A percentile compares a stretch with the other conserved stretches of the same genome.
These are phyloP conservation scores for Phoenix roebelenii DNA, from an alignment of 176 grass and related monocot species.

Conservation along the genomic window DNA sequence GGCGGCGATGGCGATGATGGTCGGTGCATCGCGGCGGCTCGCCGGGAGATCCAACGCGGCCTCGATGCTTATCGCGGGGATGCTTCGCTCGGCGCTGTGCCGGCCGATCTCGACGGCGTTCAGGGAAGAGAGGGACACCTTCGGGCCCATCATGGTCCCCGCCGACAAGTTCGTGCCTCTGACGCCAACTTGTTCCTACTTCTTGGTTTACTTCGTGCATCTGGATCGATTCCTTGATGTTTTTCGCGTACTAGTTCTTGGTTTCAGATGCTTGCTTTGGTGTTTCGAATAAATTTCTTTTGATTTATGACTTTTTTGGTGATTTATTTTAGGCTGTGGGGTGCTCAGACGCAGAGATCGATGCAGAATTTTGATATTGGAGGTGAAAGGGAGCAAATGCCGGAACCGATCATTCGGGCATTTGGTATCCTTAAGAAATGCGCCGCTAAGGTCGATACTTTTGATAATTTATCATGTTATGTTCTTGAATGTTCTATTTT, in stretches of 20 bases:
- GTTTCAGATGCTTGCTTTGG: slow-evolving; percentile 14
- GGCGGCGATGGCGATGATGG: slow-evolving; percentile 45
- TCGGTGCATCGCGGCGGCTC: slow-evolving; percentile 35
- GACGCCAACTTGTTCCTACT: not conserved
- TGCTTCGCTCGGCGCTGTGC: slow-evolving; percentile 39
- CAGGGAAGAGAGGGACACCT: slow-evolving; percentile 45
- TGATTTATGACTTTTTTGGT: not conserved
- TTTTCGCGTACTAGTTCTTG: not conserved
- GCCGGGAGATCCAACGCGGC: slow-evolving; percentile 8
- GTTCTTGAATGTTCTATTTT: no score
- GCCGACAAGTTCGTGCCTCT: slow-evolving; percentile 52
- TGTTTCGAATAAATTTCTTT: no score
- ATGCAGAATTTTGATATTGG: slow-evolving; percentile 95
- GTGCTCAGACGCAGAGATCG: slow-evolving; percentile 96
- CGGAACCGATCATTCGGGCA: slow-evolving; percentile 81
- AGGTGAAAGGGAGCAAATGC: slow-evolving; percentile 75
- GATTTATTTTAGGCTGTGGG: slow-evolving; percentile 62
- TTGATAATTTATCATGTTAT: no score
- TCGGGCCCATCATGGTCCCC: slow-evolving; percentile 74
- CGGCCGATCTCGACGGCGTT: slow-evolving; percentile 57
- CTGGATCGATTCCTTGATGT: not conserved
- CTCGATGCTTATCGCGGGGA: slow-evolving; percentile 21
- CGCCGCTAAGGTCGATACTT: slow-evolving; percentile 63
- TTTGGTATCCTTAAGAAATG: slow-evolving; percentile 96
- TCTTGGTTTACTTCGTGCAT: not conserved